Percentiles rank a stretch among this genome's conserved stretches.
Conservation (phyloP, 2,329 filamentous ascomycete genomes). For the Penicillium sp. region DNA sequence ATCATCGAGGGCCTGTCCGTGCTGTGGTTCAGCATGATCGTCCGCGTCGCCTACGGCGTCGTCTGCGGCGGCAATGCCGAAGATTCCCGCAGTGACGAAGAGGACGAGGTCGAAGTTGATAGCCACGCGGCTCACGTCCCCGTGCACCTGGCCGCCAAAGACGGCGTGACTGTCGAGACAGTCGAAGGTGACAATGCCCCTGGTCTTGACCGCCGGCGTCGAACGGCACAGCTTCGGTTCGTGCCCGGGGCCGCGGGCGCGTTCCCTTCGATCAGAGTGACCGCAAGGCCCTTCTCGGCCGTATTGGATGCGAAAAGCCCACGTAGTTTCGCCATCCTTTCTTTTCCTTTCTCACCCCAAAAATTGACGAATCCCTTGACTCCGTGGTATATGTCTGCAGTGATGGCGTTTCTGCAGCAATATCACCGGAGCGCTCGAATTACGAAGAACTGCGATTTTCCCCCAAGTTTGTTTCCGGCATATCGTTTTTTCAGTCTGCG, state of each 20-base stretch:
- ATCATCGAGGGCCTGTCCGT: conserved; percentile 78
- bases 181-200: conserved; percentile 28
- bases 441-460: conserved; percentile 20
- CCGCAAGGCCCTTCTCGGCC: conserved; percentile 73
- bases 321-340: conserved; percentile 23
- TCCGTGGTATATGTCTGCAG: conserved; percentile 8
- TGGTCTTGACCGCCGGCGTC: conserved; percentile 37
- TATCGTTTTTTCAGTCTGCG: conserved; percentile 8
- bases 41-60: conserved; percentile 79
- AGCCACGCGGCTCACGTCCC: conserved; percentile 18
- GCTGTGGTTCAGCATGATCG: conserved; percentile 87
- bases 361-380: conserved; percentile 19
- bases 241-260: conserved; percentile 40
- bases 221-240: conserved; percentile 36
- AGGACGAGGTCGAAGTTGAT: conserved; percentile 58
- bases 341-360: conserved; percentile 3
- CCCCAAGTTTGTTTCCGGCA: conserved; percentile 13
- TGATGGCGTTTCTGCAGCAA: conserved; percentile 2
- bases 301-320: conserved; percentile 81
- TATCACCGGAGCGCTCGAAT: conserved; percentile 19
- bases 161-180: conserved; percentile 22
- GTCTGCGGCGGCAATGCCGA: conserved; percentile 74
- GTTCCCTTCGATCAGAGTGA: conserved; percentile 45
- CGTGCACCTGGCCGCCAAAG: conserved; percentile 24
- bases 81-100: conserved; percentile 80